Conservation (phyloP, 179 eudicot species). For the Beta lomatogona region DNA sequence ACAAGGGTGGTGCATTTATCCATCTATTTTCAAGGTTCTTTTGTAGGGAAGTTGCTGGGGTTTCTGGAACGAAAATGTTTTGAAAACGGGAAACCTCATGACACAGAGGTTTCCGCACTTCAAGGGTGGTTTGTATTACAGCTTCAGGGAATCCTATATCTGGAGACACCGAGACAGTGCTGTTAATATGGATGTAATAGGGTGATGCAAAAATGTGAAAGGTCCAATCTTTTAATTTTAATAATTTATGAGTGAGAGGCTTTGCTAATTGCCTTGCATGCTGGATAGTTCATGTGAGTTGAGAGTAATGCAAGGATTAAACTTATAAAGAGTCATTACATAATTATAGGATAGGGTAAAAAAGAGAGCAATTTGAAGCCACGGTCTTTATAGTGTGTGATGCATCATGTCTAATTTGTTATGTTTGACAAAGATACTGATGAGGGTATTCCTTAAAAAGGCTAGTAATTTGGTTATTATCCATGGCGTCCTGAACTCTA, state of each 20-base stretch:
- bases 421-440: neutral
- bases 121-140: too few species aligned
- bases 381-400: neutral
- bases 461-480: neutral
- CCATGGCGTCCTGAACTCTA: neutral
- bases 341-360: neutral
- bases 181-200: neutral
- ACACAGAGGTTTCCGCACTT: too few species aligned
- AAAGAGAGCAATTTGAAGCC: neutral
- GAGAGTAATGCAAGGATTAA: neutral
- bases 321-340: neutral
- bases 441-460: neutral
- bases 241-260: neutral
- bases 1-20: too few species aligned
- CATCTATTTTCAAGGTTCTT: too few species aligned
- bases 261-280: neutral
- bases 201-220: neutral
- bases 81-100: too few species aligned
- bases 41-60: too few species aligned
- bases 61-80: too few species aligned
- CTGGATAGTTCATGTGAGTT: neutral
- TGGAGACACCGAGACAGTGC: too few species aligned
- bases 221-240: neutral
- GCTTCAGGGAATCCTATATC: too few species aligned
- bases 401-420: constrained; percentile 1